Conservation (phyloP, 805 yeast species). For the Schwanniomyces sp. region DNA sequence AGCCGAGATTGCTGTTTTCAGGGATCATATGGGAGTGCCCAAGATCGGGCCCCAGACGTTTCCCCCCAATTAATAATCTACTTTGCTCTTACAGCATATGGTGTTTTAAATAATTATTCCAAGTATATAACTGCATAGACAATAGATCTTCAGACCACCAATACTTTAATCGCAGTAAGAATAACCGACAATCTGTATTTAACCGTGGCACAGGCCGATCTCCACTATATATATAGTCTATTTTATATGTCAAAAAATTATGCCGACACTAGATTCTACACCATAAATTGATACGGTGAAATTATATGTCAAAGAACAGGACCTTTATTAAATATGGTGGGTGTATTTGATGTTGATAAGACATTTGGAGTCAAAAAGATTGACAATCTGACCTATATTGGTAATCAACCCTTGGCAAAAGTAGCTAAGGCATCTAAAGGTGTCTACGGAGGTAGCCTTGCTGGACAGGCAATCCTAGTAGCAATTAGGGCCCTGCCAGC, state of each 20-base stretch:
- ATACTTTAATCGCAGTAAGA: neutral
- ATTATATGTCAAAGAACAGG: neutral
- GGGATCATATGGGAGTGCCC: too few species aligned
- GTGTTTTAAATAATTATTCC: neutral
- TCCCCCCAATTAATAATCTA: neutral
- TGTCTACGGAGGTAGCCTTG: slow-evolving; percentile 33
- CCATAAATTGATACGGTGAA: neutral
- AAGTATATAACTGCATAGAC: neutral
- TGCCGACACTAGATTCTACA: neutral
- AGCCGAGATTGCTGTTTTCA: too few species aligned
- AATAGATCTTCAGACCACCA: neutral
- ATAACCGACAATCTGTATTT: neutral
- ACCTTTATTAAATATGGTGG: neutral
- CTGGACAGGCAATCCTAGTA: slow-evolving; percentile 35
- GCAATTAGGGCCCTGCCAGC: slow-evolving; percentile 26
- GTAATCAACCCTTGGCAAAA: slow-evolving; percentile 21
- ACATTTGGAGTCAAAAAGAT: slow-evolving; percentile 19
- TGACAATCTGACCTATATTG: slow-evolving; percentile 12
- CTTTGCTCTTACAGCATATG: neutral
- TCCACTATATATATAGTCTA: neutral
- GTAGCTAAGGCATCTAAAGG: slow-evolving; percentile 25
- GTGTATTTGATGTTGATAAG: slow-evolving; percentile 9
- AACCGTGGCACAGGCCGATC: neutral
- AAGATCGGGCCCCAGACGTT: too few species aligned
- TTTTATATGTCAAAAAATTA: neutral